phyloP scores from a whole-genome alignment of 108 stramenopile genomes.

The Cafeteria roenbergensis region DNA sequence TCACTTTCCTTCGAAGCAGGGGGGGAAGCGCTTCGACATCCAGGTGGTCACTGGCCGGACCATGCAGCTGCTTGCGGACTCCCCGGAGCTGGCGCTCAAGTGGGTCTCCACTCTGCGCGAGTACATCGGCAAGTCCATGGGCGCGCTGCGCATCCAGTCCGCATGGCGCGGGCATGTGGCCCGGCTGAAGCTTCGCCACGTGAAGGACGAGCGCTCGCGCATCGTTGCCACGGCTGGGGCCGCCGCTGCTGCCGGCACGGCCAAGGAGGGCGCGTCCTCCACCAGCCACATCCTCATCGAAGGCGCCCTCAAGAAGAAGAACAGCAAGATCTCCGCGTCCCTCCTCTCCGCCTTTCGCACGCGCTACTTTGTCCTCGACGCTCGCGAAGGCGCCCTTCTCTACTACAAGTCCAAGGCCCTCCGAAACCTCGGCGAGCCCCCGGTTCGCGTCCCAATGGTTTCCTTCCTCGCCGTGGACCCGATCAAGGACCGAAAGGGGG shows the following conservation, averaged over 20 bases:
- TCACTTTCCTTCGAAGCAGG: background rate
- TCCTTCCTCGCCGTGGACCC: background rate
- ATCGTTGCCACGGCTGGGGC: background rate
- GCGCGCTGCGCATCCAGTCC: background rate
- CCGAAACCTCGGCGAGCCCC: background rate
- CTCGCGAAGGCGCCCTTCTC: background rate
- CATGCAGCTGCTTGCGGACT: conserved; percentile 1
- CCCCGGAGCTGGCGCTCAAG: background rate
- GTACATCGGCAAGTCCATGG: background rate
- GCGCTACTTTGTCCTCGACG: conserved; percentile 7
- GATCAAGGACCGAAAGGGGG: background rate
- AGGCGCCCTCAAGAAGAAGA: conserved; percentile 7
- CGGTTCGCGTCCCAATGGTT: background rate
- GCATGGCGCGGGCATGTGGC: background rate
- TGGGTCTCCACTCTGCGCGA: background rate
- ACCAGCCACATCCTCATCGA: background rate
- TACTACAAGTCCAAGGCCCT: conserved; percentile 2
- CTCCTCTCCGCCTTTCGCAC: background rate
- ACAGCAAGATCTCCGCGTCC: background rate
- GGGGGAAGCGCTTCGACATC: background rate
- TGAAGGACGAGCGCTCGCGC: background rate
- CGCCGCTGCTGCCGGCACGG: too few relatives aligned
- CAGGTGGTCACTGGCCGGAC: conserved; percentile 3
- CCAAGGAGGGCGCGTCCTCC: background rate
- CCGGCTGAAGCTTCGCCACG: background rate